A percentile compares a stretch with the other conserved stretches of the same genome.
Evolutionary conservation across 139 green algal genomes (phyloP).

Genomic region (Zygnema circumcarinatum): DNA sequence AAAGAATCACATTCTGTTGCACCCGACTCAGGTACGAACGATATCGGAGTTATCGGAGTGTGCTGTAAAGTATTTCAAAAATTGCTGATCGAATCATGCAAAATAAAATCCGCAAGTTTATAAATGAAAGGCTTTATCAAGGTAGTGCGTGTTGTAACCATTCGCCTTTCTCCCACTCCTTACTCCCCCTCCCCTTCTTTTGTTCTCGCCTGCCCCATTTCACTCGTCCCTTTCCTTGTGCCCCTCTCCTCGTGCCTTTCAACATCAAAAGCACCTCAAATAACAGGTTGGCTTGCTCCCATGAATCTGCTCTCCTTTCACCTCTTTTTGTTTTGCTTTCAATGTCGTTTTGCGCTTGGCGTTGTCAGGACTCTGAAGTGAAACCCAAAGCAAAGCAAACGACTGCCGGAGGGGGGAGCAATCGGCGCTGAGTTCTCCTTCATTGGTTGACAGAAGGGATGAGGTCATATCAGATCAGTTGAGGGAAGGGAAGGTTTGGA

Average conservation of each 20-base stretch:
- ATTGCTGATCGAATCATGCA: neutral
- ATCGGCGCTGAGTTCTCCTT: no score
- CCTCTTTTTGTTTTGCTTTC: neutral
- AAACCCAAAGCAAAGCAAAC: neutral
- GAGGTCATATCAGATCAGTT: no score
- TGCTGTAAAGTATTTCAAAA: neutral
- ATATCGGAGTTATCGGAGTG: neutral
- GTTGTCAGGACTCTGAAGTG: neutral
- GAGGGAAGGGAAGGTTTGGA: no score
- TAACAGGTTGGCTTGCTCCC: no score
- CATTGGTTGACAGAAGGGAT: no score
- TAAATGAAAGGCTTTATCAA: neutral
- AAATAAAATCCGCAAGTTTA: neutral
- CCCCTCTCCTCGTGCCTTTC: no score
- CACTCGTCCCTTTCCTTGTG: neutral
- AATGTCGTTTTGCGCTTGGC: neutral
- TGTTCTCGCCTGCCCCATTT: neutral
- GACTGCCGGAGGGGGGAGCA: no score
- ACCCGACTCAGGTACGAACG: conserved; percentile 71
- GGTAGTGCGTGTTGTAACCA: neutral
- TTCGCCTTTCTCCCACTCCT: neutral
- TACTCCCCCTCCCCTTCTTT: neutral
- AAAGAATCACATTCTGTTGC: conserved; percentile 90
- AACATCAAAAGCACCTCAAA: no score
- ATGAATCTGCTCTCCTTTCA: no score